Percentiles rank a stretch among this genome's conserved stretches.
Evolutionary conservation across 2,329 filamentous ascomycete genomes (phyloP).

Genomic region (Verticillium longisporum): DNA sequence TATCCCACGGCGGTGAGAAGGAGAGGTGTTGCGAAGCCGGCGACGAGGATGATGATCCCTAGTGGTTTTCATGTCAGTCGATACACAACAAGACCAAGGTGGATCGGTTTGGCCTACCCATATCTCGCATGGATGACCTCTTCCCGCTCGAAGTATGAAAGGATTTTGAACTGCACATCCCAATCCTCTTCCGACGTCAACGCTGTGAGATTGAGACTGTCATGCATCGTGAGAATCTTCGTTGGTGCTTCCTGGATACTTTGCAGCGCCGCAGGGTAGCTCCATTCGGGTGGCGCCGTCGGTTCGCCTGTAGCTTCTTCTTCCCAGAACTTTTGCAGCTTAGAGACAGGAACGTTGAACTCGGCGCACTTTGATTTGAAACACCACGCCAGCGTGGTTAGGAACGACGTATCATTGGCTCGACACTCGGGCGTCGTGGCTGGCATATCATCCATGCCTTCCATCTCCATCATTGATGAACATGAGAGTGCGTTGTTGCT

Average conservation of each 20-base stretch:
- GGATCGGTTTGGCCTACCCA: not conserved
- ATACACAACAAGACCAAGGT: not conserved
- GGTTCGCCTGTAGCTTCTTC: not conserved
- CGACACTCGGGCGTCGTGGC: conserved; percentile 5
- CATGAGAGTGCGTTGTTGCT: not conserved
- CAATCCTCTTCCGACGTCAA: not conserved
- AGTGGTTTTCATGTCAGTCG: not conserved
- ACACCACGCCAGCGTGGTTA: conserved; percentile 8
- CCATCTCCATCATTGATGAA: not conserved
- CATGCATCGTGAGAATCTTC: not conserved
- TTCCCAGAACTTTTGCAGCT: conserved; percentile 4
- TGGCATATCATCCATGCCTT: not conserved
- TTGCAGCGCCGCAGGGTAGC: not conserved
- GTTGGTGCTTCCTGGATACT: not conserved
- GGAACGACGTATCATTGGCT: conserved; percentile 2
- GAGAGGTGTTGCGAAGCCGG: not conserved
- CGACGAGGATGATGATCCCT: not conserved
- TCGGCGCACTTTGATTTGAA: conserved; percentile 3
- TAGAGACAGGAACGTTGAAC: not conserved
- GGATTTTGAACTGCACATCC: not conserved
- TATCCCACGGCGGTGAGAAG: not conserved
- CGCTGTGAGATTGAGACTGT: not conserved
- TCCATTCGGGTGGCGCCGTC: not conserved
- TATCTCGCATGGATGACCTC: not conserved
- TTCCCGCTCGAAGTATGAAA: not conserved